Evolutionary conservation across 2,329 filamentous ascomycete genomes (phyloP).

Genomic region (Plenodomus lindquistii): DNA sequence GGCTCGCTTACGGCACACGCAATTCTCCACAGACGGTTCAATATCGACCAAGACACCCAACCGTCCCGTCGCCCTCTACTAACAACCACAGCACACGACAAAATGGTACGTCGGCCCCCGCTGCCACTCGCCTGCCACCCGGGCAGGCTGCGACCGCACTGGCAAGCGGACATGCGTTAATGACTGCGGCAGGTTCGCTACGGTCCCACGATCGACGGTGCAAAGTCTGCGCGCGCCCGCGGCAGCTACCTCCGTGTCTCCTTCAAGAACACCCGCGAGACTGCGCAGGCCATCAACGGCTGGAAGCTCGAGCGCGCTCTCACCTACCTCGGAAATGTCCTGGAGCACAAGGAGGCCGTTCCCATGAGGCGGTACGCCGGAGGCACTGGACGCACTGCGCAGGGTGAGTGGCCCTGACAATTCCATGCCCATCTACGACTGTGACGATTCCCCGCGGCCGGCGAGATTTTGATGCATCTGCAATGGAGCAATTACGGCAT

Average conservation of each 20-base stretch:
- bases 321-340: slow-evolving; percentile 97
- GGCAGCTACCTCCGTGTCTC: slow-evolving; percentile 98
- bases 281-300: slow-evolving; percentile 98
- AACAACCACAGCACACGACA: slow-evolving; percentile 46
- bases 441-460: neutral
- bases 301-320: slow-evolving; percentile 96
- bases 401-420: slow-evolving; percentile 72
- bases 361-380: slow-evolving; percentile 98
- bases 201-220: slow-evolving; percentile 45
- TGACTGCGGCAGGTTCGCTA: slow-evolving; percentile 43
- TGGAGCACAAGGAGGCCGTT: slow-evolving; percentile 95
- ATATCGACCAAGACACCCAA: slow-evolving; percentile 17
- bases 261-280: slow-evolving; percentile 99
- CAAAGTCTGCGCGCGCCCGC: slow-evolving; percentile 87
- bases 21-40: slow-evolving; percentile 4
- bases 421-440: neutral
- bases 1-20: neutral
- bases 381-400: slow-evolving; percentile 91
- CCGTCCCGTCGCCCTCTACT: slow-evolving; percentile 24
- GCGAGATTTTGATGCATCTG: neutral
- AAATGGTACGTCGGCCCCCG: slow-evolving; percentile 45
- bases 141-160: neutral
- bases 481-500: neutral
- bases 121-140: neutral
- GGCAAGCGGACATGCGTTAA: slow-evolving; percentile 25